Evolutionary conservation across 1,284 basidiomycete genomes (phyloP), one percentile per base, ranked within the genome.

Genomic region (Ustilago bromivora): DNA sequence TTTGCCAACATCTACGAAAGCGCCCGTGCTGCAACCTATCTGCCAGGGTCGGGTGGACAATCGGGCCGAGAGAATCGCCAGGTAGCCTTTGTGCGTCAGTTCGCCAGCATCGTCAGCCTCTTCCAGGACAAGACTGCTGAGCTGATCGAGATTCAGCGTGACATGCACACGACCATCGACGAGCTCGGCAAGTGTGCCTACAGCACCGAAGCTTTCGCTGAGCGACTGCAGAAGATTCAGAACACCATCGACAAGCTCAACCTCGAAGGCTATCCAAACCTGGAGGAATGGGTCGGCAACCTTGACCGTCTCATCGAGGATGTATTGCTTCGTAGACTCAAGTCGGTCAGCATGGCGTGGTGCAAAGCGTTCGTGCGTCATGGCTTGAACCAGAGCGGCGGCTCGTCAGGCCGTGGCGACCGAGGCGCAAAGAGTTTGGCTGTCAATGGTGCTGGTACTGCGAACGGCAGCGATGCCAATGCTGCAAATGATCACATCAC

Each of bases 251-350:
- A 99, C 87, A 91, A 92, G 59, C 89, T 99, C 78, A 98, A 98
- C 84, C 87, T 99, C 76, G 95, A 98, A 84, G 96, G 96, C 11
- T 99, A 96, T 83, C 94, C 95, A 7, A 99, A 99, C 82, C 90
- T 99, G n/a, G 95, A 98, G 70, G 91, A 94, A 59, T 99, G 96
- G 96, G 94, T 98, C 0, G 90, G 92, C 0, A 91, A 93, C 62
- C 90, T 99, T 11, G 96, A 98, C 85, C 90, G 91, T 77, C 91
- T 92, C 71, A 95, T 98, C 83, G 95, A 98, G 83, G 88, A 87
- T 1, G 93, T 94, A 51, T 88, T 99, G 0, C 88, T 93, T n/a
- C 90, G 91, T 68, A 91, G 97, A 12, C 87, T 99, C 34, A 89
- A 89, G 4, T 90, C 92, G 38, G 92, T 96, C 72, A 93, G 95